Evolutionary conservation across 2,329 filamentous ascomycete species (phyloP).

Genomic region (Alternaria atra): DNA sequence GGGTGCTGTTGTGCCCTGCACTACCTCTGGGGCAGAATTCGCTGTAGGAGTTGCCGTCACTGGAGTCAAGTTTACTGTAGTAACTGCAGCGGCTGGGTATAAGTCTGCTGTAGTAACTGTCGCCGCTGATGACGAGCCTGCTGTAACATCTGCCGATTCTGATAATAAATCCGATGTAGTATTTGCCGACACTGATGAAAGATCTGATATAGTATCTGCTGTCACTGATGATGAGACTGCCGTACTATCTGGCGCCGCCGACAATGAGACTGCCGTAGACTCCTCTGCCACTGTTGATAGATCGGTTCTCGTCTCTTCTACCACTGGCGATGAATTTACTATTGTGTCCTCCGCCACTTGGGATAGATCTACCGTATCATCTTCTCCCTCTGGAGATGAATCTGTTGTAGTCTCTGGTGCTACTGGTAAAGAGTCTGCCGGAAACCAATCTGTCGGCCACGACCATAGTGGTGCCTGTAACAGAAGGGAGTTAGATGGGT

Average conservation of each 20-base stretch:
- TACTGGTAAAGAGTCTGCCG: background rate
- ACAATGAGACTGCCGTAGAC: background rate
- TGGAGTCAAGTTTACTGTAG: background rate
- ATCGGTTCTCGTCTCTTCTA: background rate
- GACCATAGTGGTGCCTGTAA: background rate
- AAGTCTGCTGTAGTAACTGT: background rate
- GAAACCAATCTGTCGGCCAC: background rate
- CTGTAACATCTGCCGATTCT: background rate
- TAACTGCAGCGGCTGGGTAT: background rate
- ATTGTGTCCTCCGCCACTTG: background rate
- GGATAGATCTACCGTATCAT: background rate
- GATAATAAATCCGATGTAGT: background rate
- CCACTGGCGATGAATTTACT: background rate
- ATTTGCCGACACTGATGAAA: background rate
- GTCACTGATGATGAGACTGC: background rate
- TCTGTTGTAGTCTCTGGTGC: background rate
- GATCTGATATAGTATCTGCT: background rate
- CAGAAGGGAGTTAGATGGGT: constrained; percentile 9
- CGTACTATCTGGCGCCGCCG: background rate
- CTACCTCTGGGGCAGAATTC: background rate
- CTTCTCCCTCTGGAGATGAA: background rate
- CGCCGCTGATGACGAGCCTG: background rate
- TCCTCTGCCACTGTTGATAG: background rate
- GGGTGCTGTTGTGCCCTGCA: background rate
- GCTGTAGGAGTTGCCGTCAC: background rate